Conservation (phyloP, 1,139 yeast genomes). For the Yamadazyma blattariae region DNA sequence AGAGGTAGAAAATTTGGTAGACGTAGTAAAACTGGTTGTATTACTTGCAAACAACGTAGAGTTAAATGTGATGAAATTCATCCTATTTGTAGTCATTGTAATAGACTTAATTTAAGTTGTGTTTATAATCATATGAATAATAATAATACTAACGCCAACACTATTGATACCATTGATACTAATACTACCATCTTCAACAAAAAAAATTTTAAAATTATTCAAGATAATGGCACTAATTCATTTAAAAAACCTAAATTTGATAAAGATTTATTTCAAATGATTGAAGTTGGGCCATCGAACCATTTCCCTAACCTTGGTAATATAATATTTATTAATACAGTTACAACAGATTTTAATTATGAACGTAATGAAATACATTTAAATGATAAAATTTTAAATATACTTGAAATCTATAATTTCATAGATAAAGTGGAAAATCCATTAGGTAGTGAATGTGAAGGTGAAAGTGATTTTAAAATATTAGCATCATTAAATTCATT, state of each 20-base stretch:
- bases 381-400: constrained; percentile 4
- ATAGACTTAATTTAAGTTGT: constrained; percentile 18
- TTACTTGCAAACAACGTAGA: constrained; percentile 22
- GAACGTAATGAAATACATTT: neutral
- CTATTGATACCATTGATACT: constrained; percentile 33
- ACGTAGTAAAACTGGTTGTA: constrained; percentile 25
- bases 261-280: constrained; percentile 12
- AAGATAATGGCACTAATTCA: no score
- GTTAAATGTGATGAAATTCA: constrained; percentile 31
- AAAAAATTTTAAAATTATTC: constrained; percentile 14
- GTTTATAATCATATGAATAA: constrained; percentile 15
- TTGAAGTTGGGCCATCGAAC: neutral
- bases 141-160: constrained; percentile 34
- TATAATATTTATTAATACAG: constrained; percentile 22
- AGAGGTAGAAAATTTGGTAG: constrained; percentile 5
- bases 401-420: constrained; percentile 8
- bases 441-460: neutral
- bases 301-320: constrained; percentile 4
- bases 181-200: constrained; percentile 21
- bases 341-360: constrained; percentile 17
- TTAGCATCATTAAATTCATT: no score
- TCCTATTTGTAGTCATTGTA: constrained; percentile 25
- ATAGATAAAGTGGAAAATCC: neutral
- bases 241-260: constrained; percentile 7
- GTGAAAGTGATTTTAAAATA: neutral